Percentiles rank a stretch among this genome's conserved stretches.
Conservation (phyloP, 345 rosid genomes). For the Moricandia arvensis region DNA sequence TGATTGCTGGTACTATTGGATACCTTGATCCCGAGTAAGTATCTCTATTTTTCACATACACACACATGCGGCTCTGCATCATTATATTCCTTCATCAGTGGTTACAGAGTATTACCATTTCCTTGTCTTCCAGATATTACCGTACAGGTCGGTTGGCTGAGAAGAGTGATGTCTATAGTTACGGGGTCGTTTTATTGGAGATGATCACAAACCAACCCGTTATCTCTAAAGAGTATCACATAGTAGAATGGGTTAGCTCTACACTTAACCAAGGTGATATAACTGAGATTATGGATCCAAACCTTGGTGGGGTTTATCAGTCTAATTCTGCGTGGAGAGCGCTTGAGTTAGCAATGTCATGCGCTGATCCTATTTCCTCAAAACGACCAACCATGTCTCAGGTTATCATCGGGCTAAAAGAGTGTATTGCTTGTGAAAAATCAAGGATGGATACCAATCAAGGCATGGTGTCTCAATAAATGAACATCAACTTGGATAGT, state of each 20-base stretch:
- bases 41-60: neutral
- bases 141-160: neutral
- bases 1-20: neutral
- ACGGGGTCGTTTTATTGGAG: conserved; percentile 27
- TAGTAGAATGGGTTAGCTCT: conserved; percentile 19
- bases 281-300: conserved; percentile 20
- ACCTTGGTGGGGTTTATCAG: neutral
- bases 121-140: neutral
- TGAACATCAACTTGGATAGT: neutral
- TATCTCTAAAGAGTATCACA: neutral
- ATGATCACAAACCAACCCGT: conserved; percentile 36
- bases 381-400: conserved; percentile 7
- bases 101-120: neutral
- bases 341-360: conserved; percentile 30
- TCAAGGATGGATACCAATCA: neutral
- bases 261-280: conserved; percentile 3
- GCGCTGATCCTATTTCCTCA: neutral
- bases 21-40: neutral
- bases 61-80: neutral
- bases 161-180: conserved; percentile 32
- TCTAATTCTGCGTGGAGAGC: conserved; percentile 29
- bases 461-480: neutral
- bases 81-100: neutral
- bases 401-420: conserved; percentile 6
- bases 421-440: conserved; percentile 23